phyloP scores from a whole-genome alignment of 495 filamentous ascomycete genomes.

The Acidomyces sp. region DNA sequence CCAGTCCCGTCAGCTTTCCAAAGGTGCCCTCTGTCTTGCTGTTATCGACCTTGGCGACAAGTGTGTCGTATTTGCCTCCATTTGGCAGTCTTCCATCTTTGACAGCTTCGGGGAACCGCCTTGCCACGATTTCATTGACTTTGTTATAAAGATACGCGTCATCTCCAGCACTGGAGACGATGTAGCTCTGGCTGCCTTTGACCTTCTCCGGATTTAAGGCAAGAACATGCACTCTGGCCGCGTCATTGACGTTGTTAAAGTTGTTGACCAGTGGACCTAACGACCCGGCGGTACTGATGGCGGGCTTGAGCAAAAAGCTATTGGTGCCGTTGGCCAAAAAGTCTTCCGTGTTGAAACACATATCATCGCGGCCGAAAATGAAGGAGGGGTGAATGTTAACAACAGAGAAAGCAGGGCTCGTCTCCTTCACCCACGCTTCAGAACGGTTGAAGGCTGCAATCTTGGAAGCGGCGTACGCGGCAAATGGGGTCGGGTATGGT shows the following conservation, averaged over 20 bases:
- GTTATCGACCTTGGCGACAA: background rate
- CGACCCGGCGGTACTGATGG: no score
- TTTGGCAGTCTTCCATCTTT: conserved; percentile 1
- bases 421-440: conserved; percentile 30
- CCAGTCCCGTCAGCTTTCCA: background rate
- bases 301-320: no score
- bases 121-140: background rate
- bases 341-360: background rate
- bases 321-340: no score
- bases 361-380: conserved; percentile 4
- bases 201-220: conserved; percentile 6
- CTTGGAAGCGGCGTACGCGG: conserved; percentile 30
- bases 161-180: background rate
- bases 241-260: background rate
- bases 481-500: conserved; percentile 13
- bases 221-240: conserved; percentile 2
- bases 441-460: conserved; percentile 29
- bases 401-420: conserved; percentile 34
- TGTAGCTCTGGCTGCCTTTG: conserved; percentile 5
- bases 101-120: conserved; percentile 5
- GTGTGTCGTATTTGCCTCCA: background rate
- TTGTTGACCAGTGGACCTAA: no score
- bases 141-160: conserved; percentile 1
- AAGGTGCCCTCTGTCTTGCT: conserved; percentile 5
- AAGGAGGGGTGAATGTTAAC: conserved; percentile 37